Base-by-base conservation (phyloP, 2,329 filamentous ascomycete genomes). In the Fusarium mangiferae region DNA sequence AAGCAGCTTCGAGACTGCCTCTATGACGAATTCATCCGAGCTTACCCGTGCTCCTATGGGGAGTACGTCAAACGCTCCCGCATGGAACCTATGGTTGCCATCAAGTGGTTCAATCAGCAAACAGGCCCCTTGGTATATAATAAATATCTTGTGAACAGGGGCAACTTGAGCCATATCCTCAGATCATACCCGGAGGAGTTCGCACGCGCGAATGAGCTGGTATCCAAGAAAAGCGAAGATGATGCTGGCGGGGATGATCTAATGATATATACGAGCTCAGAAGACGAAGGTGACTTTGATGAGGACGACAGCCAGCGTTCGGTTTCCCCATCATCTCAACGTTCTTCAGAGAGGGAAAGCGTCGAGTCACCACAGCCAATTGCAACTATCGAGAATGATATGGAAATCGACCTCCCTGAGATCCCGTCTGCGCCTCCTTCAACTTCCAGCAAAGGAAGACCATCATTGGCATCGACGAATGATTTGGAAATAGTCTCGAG, bases 11-110 rank as follows among this genome's bases (percentile, higher is more conserved):
- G 83, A 18, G 82, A 83, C 30, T 87, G 80, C 60, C 75, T 88
- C 0, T 89, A 85, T 66, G 88, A 90, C 72, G 88, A 90, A 62
- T 87, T 89, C 59, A 84, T 90, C 36, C 80, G 84, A 13, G 77
- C 79, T 5, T 89, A 85, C 57, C 80, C 83, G 4, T 77, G 76
- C 2, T 81, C 83, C 2, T 90, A 84, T 70, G 70, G 83, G 12
- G 70, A 75, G 1, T 88, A 89, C 61, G 81, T 85, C 30, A 62
- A 75, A 5, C 73, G 75, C 6, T 63, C 77, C 3, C 75, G 69
- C 6, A 75, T 76, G 28, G 75, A 80, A 28, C 70, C 81, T 1
- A 79, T 85, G 14, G 78, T 82, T 7, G 83, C 83, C 4, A 77
- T 85, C 7, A 77, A 85, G 33, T 89, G 85, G 83, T 86, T 78